A percentile compares a stretch with the other conserved stretches of the same genome.
Evolutionary conservation across 106 monocot genomes (phyloP).

Genomic region (Agapanthus africanus): DNA sequence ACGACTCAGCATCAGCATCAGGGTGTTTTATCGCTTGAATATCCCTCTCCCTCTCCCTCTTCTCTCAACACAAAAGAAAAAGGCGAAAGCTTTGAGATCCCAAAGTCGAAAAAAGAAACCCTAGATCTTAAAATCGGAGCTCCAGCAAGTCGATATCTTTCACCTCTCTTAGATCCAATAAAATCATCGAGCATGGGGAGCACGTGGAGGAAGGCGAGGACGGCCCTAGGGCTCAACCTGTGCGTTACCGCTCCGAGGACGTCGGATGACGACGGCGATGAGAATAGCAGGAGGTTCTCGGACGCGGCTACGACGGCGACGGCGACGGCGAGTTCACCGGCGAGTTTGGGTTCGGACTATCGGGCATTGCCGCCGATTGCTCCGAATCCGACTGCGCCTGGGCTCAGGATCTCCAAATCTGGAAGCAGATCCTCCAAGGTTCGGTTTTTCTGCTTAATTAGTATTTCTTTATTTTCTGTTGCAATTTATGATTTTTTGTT

Average conservation of each 20-base stretch:
- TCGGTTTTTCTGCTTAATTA: slow-evolving; percentile 2
- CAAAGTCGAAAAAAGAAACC: no score
- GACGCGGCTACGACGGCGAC: not conserved
- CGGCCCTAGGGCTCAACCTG: slow-evolving; percentile 56
- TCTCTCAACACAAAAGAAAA: no score
- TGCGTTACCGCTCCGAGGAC: slow-evolving; percentile 46
- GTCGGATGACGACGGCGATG: slow-evolving; percentile 27
- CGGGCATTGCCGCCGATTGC: slow-evolving; percentile 21
- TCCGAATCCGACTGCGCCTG: slow-evolving; percentile 41
- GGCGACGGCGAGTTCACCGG: not conserved
- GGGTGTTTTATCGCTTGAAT: not conserved
- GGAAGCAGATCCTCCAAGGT: slow-evolving; percentile 75
- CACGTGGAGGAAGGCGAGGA: slow-evolving; percentile 64
- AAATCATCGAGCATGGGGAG: no score
- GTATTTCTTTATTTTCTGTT: not conserved
- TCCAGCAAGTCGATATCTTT: no score
- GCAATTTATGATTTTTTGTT: no score
- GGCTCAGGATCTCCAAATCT: slow-evolving; percentile 43
- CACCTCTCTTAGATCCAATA: no score
- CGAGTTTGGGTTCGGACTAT: slow-evolving; percentile 7
- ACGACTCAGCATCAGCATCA: slow-evolving; percentile 1
- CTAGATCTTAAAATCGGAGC: no score
- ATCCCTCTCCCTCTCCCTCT: not conserved
- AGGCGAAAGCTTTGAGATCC: no score
- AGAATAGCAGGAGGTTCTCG: not conserved